Conservation (phyloP, 257 asterid species). For the Gardenia jasminoides region DNA sequence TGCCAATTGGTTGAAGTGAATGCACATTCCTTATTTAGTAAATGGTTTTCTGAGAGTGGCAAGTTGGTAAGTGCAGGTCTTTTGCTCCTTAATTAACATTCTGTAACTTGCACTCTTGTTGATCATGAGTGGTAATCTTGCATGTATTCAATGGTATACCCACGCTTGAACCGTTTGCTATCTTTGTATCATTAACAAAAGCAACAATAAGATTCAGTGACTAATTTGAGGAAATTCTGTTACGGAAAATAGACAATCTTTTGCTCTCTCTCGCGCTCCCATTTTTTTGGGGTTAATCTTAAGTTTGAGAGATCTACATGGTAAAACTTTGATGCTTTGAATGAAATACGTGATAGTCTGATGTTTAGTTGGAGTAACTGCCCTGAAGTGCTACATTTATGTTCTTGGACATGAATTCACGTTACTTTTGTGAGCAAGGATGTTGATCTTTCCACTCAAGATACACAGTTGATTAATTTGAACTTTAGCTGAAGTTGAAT, state of each 20-base stretch:
- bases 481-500: not conserved
- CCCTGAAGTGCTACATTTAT: not conserved
- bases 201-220: not conserved
- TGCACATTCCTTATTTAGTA: constrained; percentile 98
- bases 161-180: not conserved
- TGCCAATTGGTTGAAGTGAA: constrained; percentile 93
- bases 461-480: not conserved
- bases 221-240: not conserved
- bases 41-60: constrained; percentile 99
- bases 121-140: too few species aligned
- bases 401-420: not conserved
- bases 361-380: not conserved
- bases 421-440: not conserved
- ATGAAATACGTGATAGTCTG: not conserved
- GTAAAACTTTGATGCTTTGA: not conserved
- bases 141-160: not conserved
- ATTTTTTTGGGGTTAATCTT: too few species aligned
- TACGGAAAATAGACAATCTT: not conserved
- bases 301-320: not conserved
- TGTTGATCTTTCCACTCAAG: not conserved
- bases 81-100: not conserved
- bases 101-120: not conserved
- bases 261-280: not conserved
- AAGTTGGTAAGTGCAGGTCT: constrained; percentile 67
- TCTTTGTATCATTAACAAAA: not conserved